Evolutionary conservation across 352 stramenopile species (phyloP), one percentile per base, ranked within the genome.

Genomic region (Aphanomyces euteiches): DNA sequence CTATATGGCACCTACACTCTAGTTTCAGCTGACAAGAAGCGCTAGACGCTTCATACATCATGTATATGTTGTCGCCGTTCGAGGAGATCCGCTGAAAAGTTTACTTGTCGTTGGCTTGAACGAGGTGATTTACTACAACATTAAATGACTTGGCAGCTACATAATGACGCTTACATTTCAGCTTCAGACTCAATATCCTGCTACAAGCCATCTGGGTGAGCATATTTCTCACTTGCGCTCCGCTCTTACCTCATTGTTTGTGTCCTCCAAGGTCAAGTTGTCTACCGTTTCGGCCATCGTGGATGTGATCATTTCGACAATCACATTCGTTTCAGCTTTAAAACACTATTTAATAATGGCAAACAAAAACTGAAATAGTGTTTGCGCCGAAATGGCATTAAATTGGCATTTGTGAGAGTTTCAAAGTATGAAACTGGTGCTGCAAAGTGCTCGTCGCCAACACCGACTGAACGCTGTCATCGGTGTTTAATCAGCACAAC

Each of bases 91-190:
- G 47, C 64, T 37, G 64, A 70, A 17, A 70, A 53, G 17, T 34
- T 61, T 5, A 70, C 17, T 37, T 70, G 53, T 7, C 53, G 50
- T n/a, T 54, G 64, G 13, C 64, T 50, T 43, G 48, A 40, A 5
- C 64, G 64, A 8, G 64, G 64, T n/a, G 64, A 70, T 43, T 70
- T 70, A 7, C 64, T 70, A 61, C 12, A n/a, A 19, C 63, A 69
- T 15, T 10, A 21, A n/a, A 28, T 19, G 13, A 66, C 19, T 64
- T 28, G 43, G n/a, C 12, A 37, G 17, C 19, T 12, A 28, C 17
- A 10, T 15, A 60, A 21, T 64, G 12, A 13, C 39, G 8, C 57
- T 38, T 47, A 61, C 54, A 61, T 61, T 28, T 19, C 17, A 12
- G 40, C 17, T 56, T 67, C 59, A 7, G 59, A 12, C 19, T 67